Conservation (phyloP, 73 alveolate species). For the Paramecium pentaurelia region DNA sequence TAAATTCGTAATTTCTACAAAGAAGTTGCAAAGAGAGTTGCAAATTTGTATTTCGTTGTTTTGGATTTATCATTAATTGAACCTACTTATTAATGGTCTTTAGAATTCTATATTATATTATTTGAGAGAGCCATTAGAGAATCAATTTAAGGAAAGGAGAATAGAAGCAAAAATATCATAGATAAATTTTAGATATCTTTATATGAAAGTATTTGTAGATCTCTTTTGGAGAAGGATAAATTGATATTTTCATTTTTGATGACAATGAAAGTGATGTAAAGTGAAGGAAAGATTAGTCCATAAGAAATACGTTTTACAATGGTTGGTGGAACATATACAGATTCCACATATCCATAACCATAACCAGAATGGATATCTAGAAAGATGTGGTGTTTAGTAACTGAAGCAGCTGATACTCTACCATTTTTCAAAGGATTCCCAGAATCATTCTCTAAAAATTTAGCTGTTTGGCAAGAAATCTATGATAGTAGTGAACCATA, state of each 20-base stretch:
- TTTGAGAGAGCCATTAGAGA: slow-evolving; percentile 69
- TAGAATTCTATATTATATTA: slow-evolving; percentile 64
- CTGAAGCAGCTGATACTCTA: slow-evolving; percentile 82
- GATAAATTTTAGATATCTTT: slow-evolving; percentile 67
- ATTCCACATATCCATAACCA: slow-evolving; percentile 86
- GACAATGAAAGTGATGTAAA: slow-evolving; percentile 84
- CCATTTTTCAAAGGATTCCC: slow-evolving; percentile 86
- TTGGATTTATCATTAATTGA: slow-evolving; percentile 77
- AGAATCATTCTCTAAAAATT: slow-evolving; percentile 83
- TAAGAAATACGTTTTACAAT: slow-evolving; percentile 85
- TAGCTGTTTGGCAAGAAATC: slow-evolving; percentile 88
- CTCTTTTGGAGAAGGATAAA: slow-evolving; percentile 93
- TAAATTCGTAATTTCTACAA: slow-evolving; percentile 65
- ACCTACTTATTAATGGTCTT: slow-evolving; percentile 85
- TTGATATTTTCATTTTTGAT: slow-evolving; percentile 85
- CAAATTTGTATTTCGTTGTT: slow-evolving; percentile 81
- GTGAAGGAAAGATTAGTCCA: slow-evolving; percentile 65
- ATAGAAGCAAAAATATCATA: slow-evolving; percentile 75
- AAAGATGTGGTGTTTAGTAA: slow-evolving; percentile 90
- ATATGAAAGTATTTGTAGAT: slow-evolving; percentile 84
- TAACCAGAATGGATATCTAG: slow-evolving; percentile 86
- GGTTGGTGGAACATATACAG: slow-evolving; percentile 94
- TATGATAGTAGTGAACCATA: slow-evolving; percentile 85
- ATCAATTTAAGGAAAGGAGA: slow-evolving; percentile 59
- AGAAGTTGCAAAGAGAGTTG: slow-evolving; percentile 82